Base-by-base conservation (phyloP, 148 eudicot genomes). In the Fagopyrum tataricum region DNA sequence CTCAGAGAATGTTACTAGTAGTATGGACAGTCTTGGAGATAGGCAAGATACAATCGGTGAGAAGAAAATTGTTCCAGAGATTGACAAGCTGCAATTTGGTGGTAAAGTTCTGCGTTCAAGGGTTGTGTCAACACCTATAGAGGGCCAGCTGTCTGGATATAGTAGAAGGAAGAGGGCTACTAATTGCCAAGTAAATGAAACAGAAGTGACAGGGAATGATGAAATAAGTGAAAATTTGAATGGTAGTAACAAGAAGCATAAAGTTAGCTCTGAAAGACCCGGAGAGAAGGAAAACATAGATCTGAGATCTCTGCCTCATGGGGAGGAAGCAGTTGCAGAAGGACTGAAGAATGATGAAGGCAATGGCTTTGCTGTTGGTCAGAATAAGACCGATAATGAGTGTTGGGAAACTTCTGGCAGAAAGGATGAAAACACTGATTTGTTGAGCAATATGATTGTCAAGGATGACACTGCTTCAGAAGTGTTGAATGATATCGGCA, bases 101-200 rank as follows among this genome's bases (percentile, higher is more conserved):
- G 73, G 73, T 56, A 81, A 44, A 79, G 81, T 81, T 52, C 73
- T 84, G 75, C 73, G 87, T 18, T 77, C 87, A 68, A 75, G 84
- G 81, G 40, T 84, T 81, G 81, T 84, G 76, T 80, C 78, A 6
- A 53, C 69, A 41, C 78, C 49, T 55, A 43, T 46, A 37, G 11
- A 48, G n/a, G 81, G 71, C 42, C 77, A 72, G 75, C 76, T 24
- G 52, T 62, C 71, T 44, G 78, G 76, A 8, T 56, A 18, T 6
- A 64, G n/a, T 66, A 81, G 74, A 72, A 73, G 83, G 68, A 79
- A 79, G 83, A 77, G 47, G 62, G 85, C 15, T 23, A 21, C 49
- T 69, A 76, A 70, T 56, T 26, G 15, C 43, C 59, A n/a, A 17
- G 76, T 20, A 24, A 79, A 76, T 24, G 74, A 55, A 39, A 24